Percentiles rank a stretch among this genome's conserved stretches.
These are phyloP conservation scores for Musa troglodytarum DNA, from an alignment of 176 grass and related monocot species.

Conservation along the genomic window DNA sequence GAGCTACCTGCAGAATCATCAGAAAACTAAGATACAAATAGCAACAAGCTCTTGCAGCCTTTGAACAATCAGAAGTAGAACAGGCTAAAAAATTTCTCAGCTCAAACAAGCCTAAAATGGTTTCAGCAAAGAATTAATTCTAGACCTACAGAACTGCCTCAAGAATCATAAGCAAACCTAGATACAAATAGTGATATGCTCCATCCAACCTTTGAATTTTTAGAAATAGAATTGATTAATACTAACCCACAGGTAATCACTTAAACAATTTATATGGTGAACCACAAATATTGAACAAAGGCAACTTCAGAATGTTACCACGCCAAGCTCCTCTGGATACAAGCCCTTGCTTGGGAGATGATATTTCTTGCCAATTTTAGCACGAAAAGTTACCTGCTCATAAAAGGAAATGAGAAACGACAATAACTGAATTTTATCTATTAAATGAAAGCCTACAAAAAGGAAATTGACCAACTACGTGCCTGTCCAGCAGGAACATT, in stretches of 20 bases:
- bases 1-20: neutral
- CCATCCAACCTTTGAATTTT: too few species aligned
- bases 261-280: neutral
- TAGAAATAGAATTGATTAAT: too few species aligned
- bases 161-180: neutral
- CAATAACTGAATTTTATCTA: neutral
- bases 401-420: neutral
- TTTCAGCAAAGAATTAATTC: neutral
- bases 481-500: slow-evolving; percentile 95
- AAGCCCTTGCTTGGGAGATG: slow-evolving; percentile 52
- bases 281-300: neutral
- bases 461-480: slow-evolving; percentile 1
- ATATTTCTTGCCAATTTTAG: slow-evolving; percentile 78
- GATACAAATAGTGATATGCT: neutral
- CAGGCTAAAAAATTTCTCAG: neutral
- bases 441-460: neutral
- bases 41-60: too few species aligned
- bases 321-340: slow-evolving; percentile 78
- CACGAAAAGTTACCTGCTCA: slow-evolving; percentile 70
- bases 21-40: neutral
- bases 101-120: neutral
- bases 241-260: too few species aligned
- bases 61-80: too few species aligned
- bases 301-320: slow-evolving; percentile 44
- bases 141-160: neutral